Percentiles rank a stretch among this genome's conserved stretches.
Evolutionary conservation across 164 flowering plant genomes (phyloP).

Genomic region (Cinnamomum chago): DNA sequence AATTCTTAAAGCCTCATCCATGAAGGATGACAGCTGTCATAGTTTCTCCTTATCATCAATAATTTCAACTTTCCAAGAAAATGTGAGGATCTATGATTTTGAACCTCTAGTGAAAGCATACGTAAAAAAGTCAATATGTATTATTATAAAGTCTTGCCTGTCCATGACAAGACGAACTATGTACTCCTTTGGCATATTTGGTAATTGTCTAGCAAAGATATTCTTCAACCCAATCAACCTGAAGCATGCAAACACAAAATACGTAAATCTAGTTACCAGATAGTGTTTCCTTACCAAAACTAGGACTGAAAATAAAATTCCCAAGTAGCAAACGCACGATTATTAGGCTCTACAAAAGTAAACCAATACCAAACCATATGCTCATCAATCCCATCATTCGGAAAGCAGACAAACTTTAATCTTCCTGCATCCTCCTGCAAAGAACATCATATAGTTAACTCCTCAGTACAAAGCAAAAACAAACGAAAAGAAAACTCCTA

Average conservation of each 20-base stretch:
- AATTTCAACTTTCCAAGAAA: background rate
- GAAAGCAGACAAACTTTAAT: conserved; percentile 74
- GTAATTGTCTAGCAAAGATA: conserved; percentile 93
- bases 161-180: conserved; percentile 99
- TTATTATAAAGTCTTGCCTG: conserved; percentile 40
- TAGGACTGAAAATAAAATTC: background rate
- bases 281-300: background rate
- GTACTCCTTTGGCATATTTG: conserved; percentile 98
- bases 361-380: conserved; percentile 94
- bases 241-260: conserved; percentile 16
- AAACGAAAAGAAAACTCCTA: background rate
- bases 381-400: conserved; percentile 81
- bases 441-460: background rate
- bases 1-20: background rate
- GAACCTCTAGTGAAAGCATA: background rate
- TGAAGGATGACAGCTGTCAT: background rate
- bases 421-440: conserved; percentile 79
- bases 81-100: background rate
- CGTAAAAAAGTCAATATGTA: background rate
- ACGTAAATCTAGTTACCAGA: background rate
- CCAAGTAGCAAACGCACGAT: background rate
- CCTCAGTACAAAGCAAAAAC: background rate
- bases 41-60: background rate
- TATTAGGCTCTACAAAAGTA: background rate
- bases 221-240: conserved; percentile 99